Conservation (phyloP, 306 rosid genomes). For the Cicer arietinum region DNA sequence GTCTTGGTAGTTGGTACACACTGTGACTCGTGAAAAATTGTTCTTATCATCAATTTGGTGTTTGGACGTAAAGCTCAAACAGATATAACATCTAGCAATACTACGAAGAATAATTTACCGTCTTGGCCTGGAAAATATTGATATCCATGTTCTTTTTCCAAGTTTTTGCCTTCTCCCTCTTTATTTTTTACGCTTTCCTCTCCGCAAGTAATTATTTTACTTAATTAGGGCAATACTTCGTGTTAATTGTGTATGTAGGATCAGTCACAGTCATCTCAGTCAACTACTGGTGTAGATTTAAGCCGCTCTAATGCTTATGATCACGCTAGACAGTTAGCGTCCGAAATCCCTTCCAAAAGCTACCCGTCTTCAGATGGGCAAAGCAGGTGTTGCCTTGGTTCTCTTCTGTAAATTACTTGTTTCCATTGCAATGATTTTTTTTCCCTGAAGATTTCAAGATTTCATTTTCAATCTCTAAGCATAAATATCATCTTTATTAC, state of each 20-base stretch:
- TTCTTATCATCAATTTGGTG: no score
- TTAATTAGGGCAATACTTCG: not conserved
- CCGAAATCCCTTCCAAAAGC: slow-evolving; percentile 60
- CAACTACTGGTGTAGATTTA: slow-evolving; percentile 56
- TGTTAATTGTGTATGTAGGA: slow-evolving; percentile 57
- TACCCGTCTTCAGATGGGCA: slow-evolving; percentile 52
- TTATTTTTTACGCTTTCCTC: slow-evolving; percentile 21
- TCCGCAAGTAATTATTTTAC: slow-evolving; percentile 22
- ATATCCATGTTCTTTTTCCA: slow-evolving; percentile 10
- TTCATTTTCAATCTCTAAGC: slow-evolving; percentile 25
- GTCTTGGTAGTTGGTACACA: no score
- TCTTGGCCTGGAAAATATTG: slow-evolving; percentile 19
- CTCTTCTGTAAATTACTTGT: slow-evolving; percentile 17
- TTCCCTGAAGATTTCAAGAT: slow-evolving; percentile 31
- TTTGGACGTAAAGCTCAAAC: no score
- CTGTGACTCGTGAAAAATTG: no score
- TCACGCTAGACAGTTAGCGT: slow-evolving; percentile 74
- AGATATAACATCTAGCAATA: not conserved
- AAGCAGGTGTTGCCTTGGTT: slow-evolving; percentile 66
- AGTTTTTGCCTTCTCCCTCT: not conserved
- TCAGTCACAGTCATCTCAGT: slow-evolving; percentile 59
- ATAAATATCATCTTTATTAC: slow-evolving; percentile 5
- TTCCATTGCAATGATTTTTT: slow-evolving; percentile 14
- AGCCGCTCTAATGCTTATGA: slow-evolving; percentile 64
- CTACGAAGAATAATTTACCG: not conserved